phyloP scores from a whole-genome alignment of 345 rosid species.

The Ricinus communis region DNA sequence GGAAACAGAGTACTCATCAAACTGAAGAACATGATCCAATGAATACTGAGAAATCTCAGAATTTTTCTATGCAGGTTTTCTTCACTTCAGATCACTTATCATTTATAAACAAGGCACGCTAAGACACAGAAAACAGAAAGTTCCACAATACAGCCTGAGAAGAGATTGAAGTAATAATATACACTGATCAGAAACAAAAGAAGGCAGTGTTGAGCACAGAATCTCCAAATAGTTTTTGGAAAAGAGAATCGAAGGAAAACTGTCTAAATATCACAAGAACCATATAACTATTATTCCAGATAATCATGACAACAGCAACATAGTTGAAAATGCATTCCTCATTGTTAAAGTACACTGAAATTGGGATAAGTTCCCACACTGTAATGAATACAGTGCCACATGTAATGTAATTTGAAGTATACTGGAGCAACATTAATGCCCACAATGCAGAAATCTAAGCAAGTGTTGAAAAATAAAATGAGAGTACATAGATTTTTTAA shows the following conservation, averaged over 20 bases:
- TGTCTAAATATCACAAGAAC: background rate
- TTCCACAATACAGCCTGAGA: background rate
- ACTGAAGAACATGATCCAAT: background rate
- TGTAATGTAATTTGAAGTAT: background rate
- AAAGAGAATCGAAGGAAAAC: background rate
- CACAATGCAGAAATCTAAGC: background rate
- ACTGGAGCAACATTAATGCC: background rate
- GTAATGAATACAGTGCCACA: too few species aligned
- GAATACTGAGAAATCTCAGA: background rate
- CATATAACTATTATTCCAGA: background rate
- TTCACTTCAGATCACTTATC: slow-evolving; percentile 2
- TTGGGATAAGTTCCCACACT: too few species aligned
- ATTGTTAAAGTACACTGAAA: too few species aligned
- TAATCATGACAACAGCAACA: too few species aligned
- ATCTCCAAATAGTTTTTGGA: background rate
- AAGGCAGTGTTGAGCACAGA: too few species aligned
- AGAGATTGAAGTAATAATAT: background rate
- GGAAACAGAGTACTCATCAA: background rate
- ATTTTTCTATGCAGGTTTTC: too few species aligned
- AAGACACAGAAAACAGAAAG: background rate
- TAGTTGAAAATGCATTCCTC: too few species aligned
- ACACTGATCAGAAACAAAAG: too few species aligned
- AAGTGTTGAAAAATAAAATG: background rate
- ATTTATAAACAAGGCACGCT: background rate
- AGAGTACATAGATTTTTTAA: background rate